These are phyloP conservation scores for Fusarium sp. DNA, from an alignment of 2,329 filamentous ascomycete species.

Conservation along the genomic window DNA sequence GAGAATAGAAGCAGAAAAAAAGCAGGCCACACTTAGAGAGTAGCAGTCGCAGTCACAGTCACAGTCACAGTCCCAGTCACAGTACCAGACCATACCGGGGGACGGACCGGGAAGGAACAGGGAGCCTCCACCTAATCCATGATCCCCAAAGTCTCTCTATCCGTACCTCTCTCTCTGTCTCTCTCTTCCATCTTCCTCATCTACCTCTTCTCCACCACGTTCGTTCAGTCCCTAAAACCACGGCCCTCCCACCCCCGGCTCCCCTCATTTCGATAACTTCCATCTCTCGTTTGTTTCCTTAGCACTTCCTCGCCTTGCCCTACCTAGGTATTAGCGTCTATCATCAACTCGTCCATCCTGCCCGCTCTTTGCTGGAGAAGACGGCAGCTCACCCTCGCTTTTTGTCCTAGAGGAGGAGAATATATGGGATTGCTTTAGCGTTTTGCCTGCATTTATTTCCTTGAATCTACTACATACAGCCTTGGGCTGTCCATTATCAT, in stretches of 20 bases:
- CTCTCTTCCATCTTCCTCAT: conserved; percentile 30
- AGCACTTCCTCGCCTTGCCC: conserved; percentile 29
- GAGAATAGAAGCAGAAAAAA: conserved; percentile 16
- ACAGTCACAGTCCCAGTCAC: conserved; percentile 14
- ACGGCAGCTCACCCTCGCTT: conserved; percentile 40
- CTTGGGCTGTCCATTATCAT: conserved; percentile 16
- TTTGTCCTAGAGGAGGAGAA: conserved; percentile 26
- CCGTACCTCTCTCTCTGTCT: conserved; percentile 14
- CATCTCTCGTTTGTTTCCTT: conserved; percentile 34
- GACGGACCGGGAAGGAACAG: conserved; percentile 28
- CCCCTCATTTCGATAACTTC: conserved; percentile 23
- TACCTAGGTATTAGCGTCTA: conserved; percentile 5
- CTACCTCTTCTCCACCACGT: conserved; percentile 39
- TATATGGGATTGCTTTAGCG: conserved; percentile 26
- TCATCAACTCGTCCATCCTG: conserved; percentile 16
- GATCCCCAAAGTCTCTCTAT: conserved; percentile 39
- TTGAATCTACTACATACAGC: conserved; percentile 38
- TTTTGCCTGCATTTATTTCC: conserved; percentile 36
- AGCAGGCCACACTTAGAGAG: conserved; percentile 1
- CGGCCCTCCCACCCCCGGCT: conserved; percentile 33
- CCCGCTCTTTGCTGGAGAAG: conserved; percentile 37
- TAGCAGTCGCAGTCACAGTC: not conserved
- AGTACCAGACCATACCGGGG: conserved; percentile 20
- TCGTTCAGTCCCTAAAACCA: conserved; percentile 45
- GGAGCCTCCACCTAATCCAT: conserved; percentile 35